phyloP scores from a whole-genome alignment of 2,329 filamentous ascomycete genomes.

The Pestalotiopsis sp. region DNA sequence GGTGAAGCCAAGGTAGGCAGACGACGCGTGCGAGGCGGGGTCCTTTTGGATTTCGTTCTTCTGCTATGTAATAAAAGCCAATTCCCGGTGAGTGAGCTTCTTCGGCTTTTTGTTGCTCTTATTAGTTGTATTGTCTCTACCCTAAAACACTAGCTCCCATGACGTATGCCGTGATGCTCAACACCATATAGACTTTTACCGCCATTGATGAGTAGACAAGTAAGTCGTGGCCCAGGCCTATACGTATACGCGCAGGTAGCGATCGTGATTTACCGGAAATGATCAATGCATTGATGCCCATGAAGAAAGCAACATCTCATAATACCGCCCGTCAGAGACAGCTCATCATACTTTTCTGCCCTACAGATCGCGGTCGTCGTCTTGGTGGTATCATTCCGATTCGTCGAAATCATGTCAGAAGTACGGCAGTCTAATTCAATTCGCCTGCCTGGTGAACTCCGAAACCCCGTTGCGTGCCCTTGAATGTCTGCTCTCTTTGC shows the following conservation, averaged over 20 bases:
- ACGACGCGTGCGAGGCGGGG: neutral
- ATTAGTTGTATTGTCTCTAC: neutral
- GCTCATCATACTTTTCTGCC: neutral
- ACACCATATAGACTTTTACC: neutral
- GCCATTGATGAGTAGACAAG: neutral
- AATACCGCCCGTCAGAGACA: neutral
- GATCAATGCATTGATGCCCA: neutral
- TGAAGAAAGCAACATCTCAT: neutral
- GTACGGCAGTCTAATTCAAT: neutral
- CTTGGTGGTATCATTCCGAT: neutral
- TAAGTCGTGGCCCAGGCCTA: neutral
- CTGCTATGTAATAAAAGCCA: neutral
- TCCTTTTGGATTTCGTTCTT: neutral
- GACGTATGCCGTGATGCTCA: neutral
- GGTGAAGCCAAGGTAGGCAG: neutral
- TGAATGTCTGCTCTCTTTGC: neutral
- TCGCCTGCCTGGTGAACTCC: neutral
- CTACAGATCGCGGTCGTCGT: neutral
- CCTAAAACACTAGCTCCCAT: neutral
- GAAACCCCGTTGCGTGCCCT: neutral
- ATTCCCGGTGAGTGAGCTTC: neutral
- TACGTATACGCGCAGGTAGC: neutral
- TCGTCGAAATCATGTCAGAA: slow-evolving; percentile 1
- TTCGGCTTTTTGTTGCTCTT: neutral
- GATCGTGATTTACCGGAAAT: neutral